Base-by-base conservation (phyloP, 2,329 filamentous ascomycete genomes). In the Ceratocystis harringtonii region DNA sequence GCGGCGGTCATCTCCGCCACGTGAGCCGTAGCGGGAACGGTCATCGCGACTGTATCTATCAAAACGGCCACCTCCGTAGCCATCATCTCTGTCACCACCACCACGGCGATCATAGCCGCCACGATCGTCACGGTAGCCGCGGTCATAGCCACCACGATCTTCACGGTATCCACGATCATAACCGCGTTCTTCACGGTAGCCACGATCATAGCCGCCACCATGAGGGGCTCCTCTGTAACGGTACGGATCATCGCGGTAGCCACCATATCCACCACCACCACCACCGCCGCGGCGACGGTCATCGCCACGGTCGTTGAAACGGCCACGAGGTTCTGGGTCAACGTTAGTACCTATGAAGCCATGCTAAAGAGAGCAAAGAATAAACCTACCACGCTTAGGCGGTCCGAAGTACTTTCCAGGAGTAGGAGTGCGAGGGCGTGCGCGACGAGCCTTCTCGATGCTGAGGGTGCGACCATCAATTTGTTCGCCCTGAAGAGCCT, bases 361-460 rank as follows among this genome's bases (percentile, higher is more conserved):
- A 15, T 12, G 25, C 22, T 64, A 52, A 50, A 5, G 15, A 60
- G 45, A 55, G 52, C 60, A 19, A 43, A 36, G 1, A 61, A 62
- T 7, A 32, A 69, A 79, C 88, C 80, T 79, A 94, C 92, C 92
- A 81, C 94, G 84, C 86, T 99, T 99, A 69, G 94, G 94, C 68
- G 94, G 94, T 63, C 94, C 94, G 74, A 96, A 97, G 83, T 99
- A 99, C 80, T 97, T 97, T 79, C 94, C 94, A 61, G 94, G 94
- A 66, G 94, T 99, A 44, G 94, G 94, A 66, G 92, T 97, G 73
- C 94, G 89, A 72, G 94, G 94, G 70, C 91, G 89, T 74, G 90
- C 89, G 76, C 94, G 91, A 72, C 94, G 91, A 72, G 94, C 94
- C 83, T 97, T 99, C 81, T 99, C 94, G 70, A 99, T 97, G 82